Evolutionary conservation across 2,329 filamentous ascomycete species (phyloP).

Genomic region (Neocatenulostroma microsporum): DNA sequence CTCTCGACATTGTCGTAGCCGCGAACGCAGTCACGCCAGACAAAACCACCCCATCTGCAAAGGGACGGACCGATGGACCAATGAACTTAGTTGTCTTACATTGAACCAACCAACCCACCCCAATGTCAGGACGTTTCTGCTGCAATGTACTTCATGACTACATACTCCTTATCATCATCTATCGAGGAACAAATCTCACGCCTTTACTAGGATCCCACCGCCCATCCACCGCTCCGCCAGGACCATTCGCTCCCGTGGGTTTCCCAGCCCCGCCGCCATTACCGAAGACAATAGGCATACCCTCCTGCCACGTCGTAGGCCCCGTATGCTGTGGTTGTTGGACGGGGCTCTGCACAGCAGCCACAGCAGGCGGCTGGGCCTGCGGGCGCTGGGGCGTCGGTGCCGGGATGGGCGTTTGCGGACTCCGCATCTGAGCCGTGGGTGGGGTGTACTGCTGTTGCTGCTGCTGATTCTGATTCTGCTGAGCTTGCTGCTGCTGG

Average conservation of each 20-base stretch:
- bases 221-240: constrained; percentile 9
- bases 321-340: too few species aligned
- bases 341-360: constrained; percentile 18
- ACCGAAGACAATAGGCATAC: constrained; percentile 29
- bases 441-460: constrained; percentile 25
- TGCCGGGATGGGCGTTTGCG: constrained; percentile 49
- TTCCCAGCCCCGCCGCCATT: constrained; percentile 7
- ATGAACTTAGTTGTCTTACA: too few species aligned
- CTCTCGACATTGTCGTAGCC: too few species aligned
- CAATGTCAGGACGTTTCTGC: too few species aligned
- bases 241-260: constrained; percentile 3
- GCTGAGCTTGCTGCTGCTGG: constrained; percentile 27
- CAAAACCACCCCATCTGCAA: too few species aligned
- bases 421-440: constrained; percentile 23
- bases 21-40: too few species aligned
- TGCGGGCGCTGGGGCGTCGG: constrained; percentile 36
- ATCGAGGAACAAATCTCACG: constrained; percentile 22
- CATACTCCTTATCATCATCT: too few species aligned
- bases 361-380: constrained; percentile 29
- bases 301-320: constrained; percentile 27
- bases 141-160: too few species aligned
- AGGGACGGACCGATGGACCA: too few species aligned
- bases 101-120: too few species aligned
- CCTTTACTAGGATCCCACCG: constrained; percentile 24
- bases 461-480: constrained; percentile 28